Percentiles rank a stretch among this genome's conserved stretches.
Conservation (phyloP, 2,329 filamentous ascomycete genomes). For the Neoscytalidium dimidiatum region DNA sequence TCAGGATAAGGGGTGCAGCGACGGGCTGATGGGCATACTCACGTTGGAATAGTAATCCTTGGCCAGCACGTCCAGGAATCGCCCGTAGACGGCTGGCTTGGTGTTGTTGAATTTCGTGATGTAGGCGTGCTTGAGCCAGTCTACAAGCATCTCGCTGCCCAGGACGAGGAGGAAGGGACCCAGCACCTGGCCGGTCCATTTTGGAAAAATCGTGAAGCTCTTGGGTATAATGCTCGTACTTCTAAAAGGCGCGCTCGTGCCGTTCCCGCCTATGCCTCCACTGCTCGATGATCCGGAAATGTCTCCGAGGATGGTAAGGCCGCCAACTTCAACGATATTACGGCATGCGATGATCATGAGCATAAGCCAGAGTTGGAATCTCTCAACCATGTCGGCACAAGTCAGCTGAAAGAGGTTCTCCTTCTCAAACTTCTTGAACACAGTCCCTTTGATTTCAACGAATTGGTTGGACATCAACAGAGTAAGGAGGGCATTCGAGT, state of each 20-base stretch:
- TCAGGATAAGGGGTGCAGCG: neutral
- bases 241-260: slow-evolving; percentile 59
- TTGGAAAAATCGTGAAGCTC: slow-evolving; percentile 87
- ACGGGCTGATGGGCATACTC: slow-evolving; percentile 36
- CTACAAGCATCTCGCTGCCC: slow-evolving; percentile 94
- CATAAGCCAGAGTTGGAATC: slow-evolving; percentile 98
- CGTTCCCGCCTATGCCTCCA: slow-evolving; percentile 40
- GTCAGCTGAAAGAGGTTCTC: slow-evolving; percentile 96
- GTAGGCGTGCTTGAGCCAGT: slow-evolving; percentile 96
- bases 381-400: slow-evolving; percentile 93
- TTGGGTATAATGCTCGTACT: slow-evolving; percentile 78
- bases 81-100: slow-evolving; percentile 83
- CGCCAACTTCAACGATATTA: slow-evolving; percentile 94
- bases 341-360: slow-evolving; percentile 92
- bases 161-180: slow-evolving; percentile 93
- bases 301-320: slow-evolving; percentile 59
- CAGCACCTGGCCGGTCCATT: slow-evolving; percentile 84
- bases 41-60: slow-evolving; percentile 98
- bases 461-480: slow-evolving; percentile 96
- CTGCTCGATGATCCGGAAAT: slow-evolving; percentile 29
- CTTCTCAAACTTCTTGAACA: slow-evolving; percentile 98
- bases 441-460: slow-evolving; percentile 96
- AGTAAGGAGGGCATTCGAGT: slow-evolving; percentile 92
- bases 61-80: slow-evolving; percentile 88
- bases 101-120: slow-evolving; percentile 99